These are phyloP conservation scores for Iodosphaeria phyllophila DNA, from an alignment of 2,329 filamentous ascomycete genomes.

Conservation along the genomic window DNA sequence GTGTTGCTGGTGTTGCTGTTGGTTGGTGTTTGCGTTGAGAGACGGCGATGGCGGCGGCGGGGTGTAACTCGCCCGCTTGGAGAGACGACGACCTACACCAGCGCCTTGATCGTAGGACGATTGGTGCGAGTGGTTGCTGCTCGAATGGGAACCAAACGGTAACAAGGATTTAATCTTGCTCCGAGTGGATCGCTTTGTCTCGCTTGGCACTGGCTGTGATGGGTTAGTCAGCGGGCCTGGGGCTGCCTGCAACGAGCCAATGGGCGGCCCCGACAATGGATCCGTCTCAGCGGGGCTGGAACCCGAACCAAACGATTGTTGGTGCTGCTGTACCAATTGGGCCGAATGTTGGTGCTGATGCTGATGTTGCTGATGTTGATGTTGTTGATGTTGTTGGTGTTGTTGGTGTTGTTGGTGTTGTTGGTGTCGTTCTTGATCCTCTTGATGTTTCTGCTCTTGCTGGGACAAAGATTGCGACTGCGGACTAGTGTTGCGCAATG, in stretches of 20 bases:
- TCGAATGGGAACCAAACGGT: no score
- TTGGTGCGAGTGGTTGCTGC: no score
- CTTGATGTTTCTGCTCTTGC: conserved; percentile 6
- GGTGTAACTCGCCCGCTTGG: conserved; percentile 4
- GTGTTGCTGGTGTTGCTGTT: conserved; percentile 3
- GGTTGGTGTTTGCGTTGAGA: conserved; percentile 5
- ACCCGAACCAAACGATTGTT: conserved; percentile 15
- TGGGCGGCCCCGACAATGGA: conserved; percentile 10
- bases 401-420: conserved; percentile 9
- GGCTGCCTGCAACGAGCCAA: conserved; percentile 7
- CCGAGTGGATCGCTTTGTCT: conserved; percentile 5
- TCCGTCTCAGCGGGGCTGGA: conserved; percentile 24
- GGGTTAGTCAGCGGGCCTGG: conserved; percentile 6
- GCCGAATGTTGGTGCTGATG: conserved; percentile 7
- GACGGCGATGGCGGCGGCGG: conserved; percentile 3
- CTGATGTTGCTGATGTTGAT: conserved; percentile 10
- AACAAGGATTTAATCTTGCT: conserved; percentile 1
- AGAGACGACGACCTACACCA: conserved; percentile 6
- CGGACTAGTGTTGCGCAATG: no score
- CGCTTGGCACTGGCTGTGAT: conserved; percentile 3
- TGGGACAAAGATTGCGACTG: neutral
- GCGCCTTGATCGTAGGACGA: conserved; percentile 5
- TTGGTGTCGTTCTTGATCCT: conserved; percentile 8
- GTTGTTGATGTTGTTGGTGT: conserved; percentile 6
- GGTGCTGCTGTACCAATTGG: conserved; percentile 4